Evolutionary conservation across 1,284 basidiomycete species (phyloP), one percentile per base, ranked within the genome.

Genomic region (Cerioporus squamosus): DNA sequence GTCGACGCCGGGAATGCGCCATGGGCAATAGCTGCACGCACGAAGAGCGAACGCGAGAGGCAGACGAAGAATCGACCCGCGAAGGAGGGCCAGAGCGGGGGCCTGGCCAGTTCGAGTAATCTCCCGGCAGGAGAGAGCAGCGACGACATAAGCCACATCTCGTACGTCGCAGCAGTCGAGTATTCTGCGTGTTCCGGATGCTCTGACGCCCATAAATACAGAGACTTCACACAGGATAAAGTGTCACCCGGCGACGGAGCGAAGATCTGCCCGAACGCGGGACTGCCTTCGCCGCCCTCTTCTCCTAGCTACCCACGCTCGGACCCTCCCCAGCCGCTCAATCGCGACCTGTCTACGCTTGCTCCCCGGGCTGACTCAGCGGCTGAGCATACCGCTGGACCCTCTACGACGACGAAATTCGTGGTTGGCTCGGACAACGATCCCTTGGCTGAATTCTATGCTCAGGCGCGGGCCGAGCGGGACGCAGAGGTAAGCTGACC

Each of bases 361-460:
- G 39, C 42, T 20, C 18, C 44, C 20, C 15, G 31, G 23, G 29
- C 18, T 17, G 9, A 7, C 40, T 15, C 17, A 14, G 12, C 40
- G 2, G 40, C 4, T 42, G 15, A 6, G 5, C 18, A 18, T 4
- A 1, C 40, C 4, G 20, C 40, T 18, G 40, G 33, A 36, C 14
- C 40, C 12, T n/a, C 14, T 43, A 44, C 18, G 51, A 44, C 18
- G 51, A 48, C 7, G 64, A 74, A 7, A 10, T 36, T 36, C 15
- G 40, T 42, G 7, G 40, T 22, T n/a, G 40, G 40, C 20, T 42
- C 40, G 40, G 1, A 12, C 17, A 7, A 18, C n/a, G 88, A 90
- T 66, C 86, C 87, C 1, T 74, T 90, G 50, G 82, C 81, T 2
- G 80, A 84, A 59, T 88, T 87, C 64, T 89, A 89, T 61, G 77